These are phyloP conservation scores for Salvia splendens DNA, from an alignment of 257 asterid genomes.

Conservation along the genomic window DNA sequence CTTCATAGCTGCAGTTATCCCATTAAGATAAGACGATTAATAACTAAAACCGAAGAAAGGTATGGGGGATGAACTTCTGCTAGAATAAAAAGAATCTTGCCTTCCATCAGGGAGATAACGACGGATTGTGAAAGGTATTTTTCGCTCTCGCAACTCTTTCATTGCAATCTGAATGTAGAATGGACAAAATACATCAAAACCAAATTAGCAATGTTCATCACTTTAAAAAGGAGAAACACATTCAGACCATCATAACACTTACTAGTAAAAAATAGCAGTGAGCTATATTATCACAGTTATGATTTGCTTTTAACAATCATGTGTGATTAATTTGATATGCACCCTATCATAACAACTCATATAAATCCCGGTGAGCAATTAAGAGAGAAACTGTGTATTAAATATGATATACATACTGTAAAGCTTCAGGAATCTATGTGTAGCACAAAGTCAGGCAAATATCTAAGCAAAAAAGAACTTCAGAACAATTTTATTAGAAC, in stretches of 20 bases:
- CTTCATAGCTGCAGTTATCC: slow-evolving; percentile 48
- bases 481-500: neutral
- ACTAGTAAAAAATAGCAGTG: neutral
- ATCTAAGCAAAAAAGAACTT: neutral
- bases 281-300: neutral
- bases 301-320: neutral
- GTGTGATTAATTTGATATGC: no score
- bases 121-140: slow-evolving; percentile 89
- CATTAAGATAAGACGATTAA: slow-evolving; percentile 1
- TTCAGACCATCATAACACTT: neutral
- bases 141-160: slow-evolving; percentile 87
- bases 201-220: neutral
- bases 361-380: neutral
- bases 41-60: neutral
- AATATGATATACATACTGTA: neutral
- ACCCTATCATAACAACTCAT: neutral
- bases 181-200: slow-evolving; percentile 3
- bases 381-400: neutral
- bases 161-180: slow-evolving; percentile 68
- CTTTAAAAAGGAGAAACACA: neutral
- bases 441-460: neutral
- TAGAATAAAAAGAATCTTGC: slow-evolving; percentile 32
- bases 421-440: neutral
- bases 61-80: no score
- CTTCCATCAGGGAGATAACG: slow-evolving; percentile 94